Percentiles rank a stretch among this genome's conserved stretches.
Conservation (phyloP, 208 protist genomes). For the Trypanosoma brucei region DNA sequence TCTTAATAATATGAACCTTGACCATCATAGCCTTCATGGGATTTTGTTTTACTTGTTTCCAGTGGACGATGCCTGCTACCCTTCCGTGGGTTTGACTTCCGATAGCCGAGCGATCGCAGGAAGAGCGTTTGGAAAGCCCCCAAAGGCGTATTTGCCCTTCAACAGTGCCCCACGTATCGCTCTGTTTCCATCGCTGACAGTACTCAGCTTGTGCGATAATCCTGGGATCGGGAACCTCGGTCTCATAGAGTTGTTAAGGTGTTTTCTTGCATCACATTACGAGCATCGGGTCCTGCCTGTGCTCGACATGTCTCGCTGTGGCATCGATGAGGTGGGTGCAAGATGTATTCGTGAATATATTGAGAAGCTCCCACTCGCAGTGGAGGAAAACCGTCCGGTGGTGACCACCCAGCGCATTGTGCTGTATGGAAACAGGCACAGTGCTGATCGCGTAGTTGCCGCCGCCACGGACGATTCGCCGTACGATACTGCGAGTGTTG, state of each 20-base stretch:
- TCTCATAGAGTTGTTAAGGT: constrained; percentile 49
- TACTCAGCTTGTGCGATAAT: constrained; percentile 81
- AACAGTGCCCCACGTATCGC: constrained; percentile 25
- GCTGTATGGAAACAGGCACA: constrained; percentile 61
- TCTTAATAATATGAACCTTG: constrained; percentile 83
- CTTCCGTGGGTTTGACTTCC: too few relatives aligned
- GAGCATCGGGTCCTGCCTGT: constrained; percentile 35
- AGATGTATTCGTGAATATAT: constrained; percentile 51
- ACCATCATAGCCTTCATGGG: constrained; percentile 42
- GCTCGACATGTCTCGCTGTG: constrained; percentile 74
- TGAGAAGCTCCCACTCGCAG: constrained; percentile 22
- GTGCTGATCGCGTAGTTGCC: constrained; percentile 17
- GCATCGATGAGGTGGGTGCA: constrained; percentile 30
- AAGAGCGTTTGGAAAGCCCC: constrained; percentile 16
- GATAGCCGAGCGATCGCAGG: constrained; percentile 8
- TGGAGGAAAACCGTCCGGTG: constrained; percentile 22
- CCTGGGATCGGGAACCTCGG: constrained; percentile 51
- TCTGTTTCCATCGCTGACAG: constrained; percentile 58
- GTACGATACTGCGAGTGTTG: not conserved
- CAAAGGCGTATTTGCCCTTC: constrained; percentile 32
- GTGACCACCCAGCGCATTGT: constrained; percentile 48
- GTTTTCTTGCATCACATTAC: constrained; percentile 53
- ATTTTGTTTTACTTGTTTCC: constrained; percentile 75
- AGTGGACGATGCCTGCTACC: constrained; percentile 19
- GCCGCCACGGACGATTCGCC: constrained; percentile 2